These are phyloP conservation scores for peach (Prunus persica) DNA, from an alignment of 306 rosid genomes.

Conservation along the genomic window DNA sequence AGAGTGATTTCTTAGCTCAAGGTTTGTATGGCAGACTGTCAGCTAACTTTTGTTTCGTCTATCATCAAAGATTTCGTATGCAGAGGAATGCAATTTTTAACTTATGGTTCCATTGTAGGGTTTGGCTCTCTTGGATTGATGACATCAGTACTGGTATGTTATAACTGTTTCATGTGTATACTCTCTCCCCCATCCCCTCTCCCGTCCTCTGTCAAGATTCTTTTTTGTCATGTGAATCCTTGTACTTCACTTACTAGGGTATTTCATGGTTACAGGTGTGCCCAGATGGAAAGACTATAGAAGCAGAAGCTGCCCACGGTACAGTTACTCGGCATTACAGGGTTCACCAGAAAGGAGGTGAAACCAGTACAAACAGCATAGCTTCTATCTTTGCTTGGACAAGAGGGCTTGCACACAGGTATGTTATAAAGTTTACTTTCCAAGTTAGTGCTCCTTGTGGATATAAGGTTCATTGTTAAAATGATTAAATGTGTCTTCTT, in stretches of 20 bases:
- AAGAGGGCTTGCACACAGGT: conserved; percentile 92
- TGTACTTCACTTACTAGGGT: conserved; percentile 6
- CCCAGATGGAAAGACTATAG: conserved; percentile 97
- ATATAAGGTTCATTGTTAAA: not conserved
- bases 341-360: conserved; percentile 95
- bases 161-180: not conserved
- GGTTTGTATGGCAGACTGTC: conserved; percentile 42
- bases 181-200: not conserved
- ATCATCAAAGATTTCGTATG: not conserved
- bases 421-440: conserved; percentile 6
- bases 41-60: not conserved
- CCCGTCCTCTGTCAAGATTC: not conserved
- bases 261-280: conserved; percentile 59
- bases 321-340: conserved; percentile 90
- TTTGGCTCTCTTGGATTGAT: conserved; percentile 98
- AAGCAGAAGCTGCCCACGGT: conserved; percentile 98
- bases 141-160: conserved; percentile 94
- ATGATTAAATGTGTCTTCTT: conserved; percentile 2
- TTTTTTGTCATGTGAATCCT: not conserved
- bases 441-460: not conserved
- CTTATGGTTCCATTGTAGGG: conserved; percentile 47
- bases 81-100: conserved; percentile 7
- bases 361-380: conserved; percentile 98
- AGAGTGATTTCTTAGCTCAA: conserved; percentile 98
- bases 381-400: conserved; percentile 99